Evolutionary conservation across 140 eudicot genomes (phyloP), one percentile per base, ranked within the genome.

Genomic region (Stevia rebaudiana): DNA sequence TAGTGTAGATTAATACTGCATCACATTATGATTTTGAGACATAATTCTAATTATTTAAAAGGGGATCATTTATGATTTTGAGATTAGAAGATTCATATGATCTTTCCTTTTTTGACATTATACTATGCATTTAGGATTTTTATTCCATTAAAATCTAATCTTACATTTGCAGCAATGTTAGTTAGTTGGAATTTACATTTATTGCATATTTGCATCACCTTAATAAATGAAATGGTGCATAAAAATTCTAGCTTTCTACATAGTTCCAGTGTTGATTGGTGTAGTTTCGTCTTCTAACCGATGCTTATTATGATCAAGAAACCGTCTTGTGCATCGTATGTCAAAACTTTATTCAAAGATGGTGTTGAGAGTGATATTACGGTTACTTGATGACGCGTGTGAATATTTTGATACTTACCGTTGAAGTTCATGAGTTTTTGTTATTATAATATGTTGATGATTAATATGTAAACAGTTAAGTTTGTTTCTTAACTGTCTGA

Each of bases 321-420:
- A 71, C 28, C 12, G 31, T 49, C 47, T 10, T 42, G 41, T 28
- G 36, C 28, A 11, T 52, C 48, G 28, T 43, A 41, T 42, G 21
- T n/a, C 47, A 30, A 16, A 42, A 28, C 47, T 42, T 56, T 53
- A 9, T 13, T 62, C 28, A 50, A 51, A 52, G 54, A 44, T 71
- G 53, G 60, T 62, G 42, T 71, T 24, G 36, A 50, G 21, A 50
- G 35, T 11, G 21, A 22, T 15, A 36, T 52, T 28, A 28, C 33
- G 4, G 33, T 1, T 23, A 17, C 48, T 51, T 62, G 65, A 23
- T 39, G 58, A 62, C 41, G 19, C 3, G 8, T 59, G 50, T 22
- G 30, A 57, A 53, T 53, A 22, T 12, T 37, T 67, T 16, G 55
- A 19, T 50, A 24, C 22, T 24, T 61, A 28, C 50, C 49, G 31